Conservation (phyloP, 2,329 filamentous ascomycete genomes). For the Basipetospora chlamydospora region DNA sequence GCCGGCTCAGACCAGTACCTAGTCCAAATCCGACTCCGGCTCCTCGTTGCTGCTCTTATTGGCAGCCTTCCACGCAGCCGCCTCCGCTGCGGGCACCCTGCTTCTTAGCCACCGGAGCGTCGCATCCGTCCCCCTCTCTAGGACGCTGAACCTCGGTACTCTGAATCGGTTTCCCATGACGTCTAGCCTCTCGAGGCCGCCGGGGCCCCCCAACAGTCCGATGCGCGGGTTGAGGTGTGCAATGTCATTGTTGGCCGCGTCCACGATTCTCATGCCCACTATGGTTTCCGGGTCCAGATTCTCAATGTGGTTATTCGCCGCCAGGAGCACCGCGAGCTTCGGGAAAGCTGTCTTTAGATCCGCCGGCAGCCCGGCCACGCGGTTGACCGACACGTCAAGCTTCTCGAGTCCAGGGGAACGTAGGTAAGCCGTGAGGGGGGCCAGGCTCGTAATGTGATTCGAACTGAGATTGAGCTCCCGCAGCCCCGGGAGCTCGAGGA, state of each 20-base stretch:
- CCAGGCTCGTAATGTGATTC: conserved; percentile 59
- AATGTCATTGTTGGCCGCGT: conserved; percentile 77
- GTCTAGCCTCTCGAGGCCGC: conserved; percentile 51
- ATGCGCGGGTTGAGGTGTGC: conserved; percentile 66
- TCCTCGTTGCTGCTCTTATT: conserved; percentile 22
- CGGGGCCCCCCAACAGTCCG: conserved; percentile 55
- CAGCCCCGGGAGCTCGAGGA: conserved; percentile 56
- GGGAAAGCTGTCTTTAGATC: conserved; percentile 54
- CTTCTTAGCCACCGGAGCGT: conserved; percentile 69
- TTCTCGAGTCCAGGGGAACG: conserved; percentile 62
- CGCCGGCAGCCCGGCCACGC: conserved; percentile 54
- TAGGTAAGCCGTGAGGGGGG: conserved; percentile 49
- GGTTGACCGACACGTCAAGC: conserved; percentile 71
- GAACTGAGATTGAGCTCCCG: conserved; percentile 62
- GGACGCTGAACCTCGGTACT: conserved; percentile 68
- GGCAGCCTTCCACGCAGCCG: conserved; percentile 38
- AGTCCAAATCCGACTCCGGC: conserved; percentile 5
- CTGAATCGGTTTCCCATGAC: conserved; percentile 77
- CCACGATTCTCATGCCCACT: conserved; percentile 58
- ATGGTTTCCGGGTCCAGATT: conserved; percentile 61
- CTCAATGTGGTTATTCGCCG: conserved; percentile 64
- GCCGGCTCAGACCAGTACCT: not conserved
- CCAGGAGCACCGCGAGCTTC: conserved; percentile 53
- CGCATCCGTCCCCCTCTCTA: conserved; percentile 79
- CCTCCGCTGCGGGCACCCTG: conserved; percentile 50